Evolutionary conservation across 306 rosid genomes (phyloP).

Genomic region (Glycine tomentella): DNA sequence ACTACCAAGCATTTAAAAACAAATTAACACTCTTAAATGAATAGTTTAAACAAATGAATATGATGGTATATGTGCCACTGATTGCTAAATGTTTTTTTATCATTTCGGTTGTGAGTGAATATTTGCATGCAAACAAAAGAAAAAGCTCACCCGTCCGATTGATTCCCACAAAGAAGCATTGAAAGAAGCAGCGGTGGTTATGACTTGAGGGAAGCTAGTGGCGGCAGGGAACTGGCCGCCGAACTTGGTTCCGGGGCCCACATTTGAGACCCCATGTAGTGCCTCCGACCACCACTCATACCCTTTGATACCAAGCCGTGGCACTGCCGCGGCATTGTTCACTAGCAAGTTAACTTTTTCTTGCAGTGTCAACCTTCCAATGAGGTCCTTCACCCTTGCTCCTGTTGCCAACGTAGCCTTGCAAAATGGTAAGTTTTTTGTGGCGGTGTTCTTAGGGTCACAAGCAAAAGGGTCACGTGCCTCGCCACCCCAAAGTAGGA

Average conservation of each 20-base stretch:
- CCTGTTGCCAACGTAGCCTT: slow-evolving; percentile 40
- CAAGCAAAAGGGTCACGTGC: slow-evolving; percentile 75
- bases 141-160: slow-evolving; percentile 70
- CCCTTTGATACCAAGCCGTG: slow-evolving; percentile 73
- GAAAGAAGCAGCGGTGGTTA: slow-evolving; percentile 86
- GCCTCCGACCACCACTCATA: slow-evolving; percentile 98
- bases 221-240: slow-evolving; percentile 73
- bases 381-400: slow-evolving; percentile 71
- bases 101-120: too few relatives aligned
- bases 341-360: slow-evolving; percentile 75
- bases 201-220: slow-evolving; percentile 92
- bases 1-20: not conserved
- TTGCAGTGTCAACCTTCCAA: slow-evolving; percentile 67
- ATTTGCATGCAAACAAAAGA: not conserved
- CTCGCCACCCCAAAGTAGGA: slow-evolving; percentile 31
- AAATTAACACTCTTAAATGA: too few relatives aligned
- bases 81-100: too few relatives aligned
- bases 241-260: slow-evolving; percentile 84
- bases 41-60: too few relatives aligned
- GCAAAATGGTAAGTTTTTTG: slow-evolving; percentile 62
- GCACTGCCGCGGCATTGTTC: slow-evolving; percentile 71
- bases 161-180: slow-evolving; percentile 84
- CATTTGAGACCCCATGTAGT: slow-evolving; percentile 88
- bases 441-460: slow-evolving; percentile 54
- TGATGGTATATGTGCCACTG: too few relatives aligned